These are phyloP conservation scores for Pythium aphanidermatum DNA, from an alignment of 352 stramenopile species.

Conservation along the genomic window DNA sequence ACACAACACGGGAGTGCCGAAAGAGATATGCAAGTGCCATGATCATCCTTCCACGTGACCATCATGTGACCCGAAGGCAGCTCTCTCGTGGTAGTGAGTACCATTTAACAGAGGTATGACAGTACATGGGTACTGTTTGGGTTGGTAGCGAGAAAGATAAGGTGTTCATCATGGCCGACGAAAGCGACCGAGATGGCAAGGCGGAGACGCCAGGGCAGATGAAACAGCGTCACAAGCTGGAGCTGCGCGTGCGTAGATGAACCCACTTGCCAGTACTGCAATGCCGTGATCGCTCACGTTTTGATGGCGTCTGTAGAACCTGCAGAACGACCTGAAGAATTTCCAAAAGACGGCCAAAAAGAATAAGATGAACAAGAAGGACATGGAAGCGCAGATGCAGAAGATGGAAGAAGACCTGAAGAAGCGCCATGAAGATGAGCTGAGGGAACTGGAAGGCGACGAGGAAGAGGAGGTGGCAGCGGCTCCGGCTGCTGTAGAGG, in stretches of 20 bases:
- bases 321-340: slow-evolving; percentile 71
- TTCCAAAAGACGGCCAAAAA: slow-evolving; percentile 88
- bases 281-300: neutral
- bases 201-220: slow-evolving; percentile 69
- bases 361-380: slow-evolving; percentile 70
- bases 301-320: slow-evolving; percentile 27
- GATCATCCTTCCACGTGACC: neutral
- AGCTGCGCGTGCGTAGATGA: slow-evolving; percentile 71
- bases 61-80: too few species aligned
- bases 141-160: too few species aligned
- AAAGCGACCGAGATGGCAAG: slow-evolving; percentile 27
- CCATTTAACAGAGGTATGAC: neutral
- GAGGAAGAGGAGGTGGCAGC: neutral
- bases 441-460: slow-evolving; percentile 25
- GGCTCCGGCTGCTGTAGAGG: neutral
- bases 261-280: too few species aligned
- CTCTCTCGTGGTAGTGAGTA: too few species aligned
- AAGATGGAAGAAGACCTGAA: slow-evolving; percentile 55
- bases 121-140: too few species aligned
- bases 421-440: slow-evolving; percentile 46
- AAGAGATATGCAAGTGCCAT: slow-evolving; percentile 2
- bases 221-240: slow-evolving; percentile 86
- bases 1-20: too few species aligned
- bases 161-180: slow-evolving; percentile 12
- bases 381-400: slow-evolving; percentile 47